Evolutionary conservation across 1,284 basidiomycete genomes (phyloP), one percentile per base, ranked within the genome.

Genomic region (Agaricales sp.): DNA sequence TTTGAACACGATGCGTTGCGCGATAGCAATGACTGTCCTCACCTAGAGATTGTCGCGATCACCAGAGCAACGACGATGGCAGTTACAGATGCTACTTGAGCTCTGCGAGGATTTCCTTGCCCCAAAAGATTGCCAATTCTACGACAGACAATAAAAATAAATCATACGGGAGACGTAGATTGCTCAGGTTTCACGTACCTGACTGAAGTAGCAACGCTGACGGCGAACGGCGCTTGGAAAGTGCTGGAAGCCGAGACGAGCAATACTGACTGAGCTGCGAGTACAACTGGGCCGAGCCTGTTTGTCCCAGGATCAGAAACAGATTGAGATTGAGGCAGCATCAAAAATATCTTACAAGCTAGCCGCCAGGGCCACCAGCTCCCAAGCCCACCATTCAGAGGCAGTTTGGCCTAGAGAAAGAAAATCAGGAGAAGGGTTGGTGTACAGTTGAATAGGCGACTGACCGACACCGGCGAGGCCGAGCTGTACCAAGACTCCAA

Each of bases 361-460:
- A 44, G 80, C 87, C 35, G 69, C 71, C 2, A 75, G 61, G 2
- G 70, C 68, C 11, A 87, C 68, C 2, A 91, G 69, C 61, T 93
- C 91, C 91, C 91, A 93, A 30, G 83, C 82, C 89, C 90, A 93
- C 92, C 91, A 94, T 61, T 94, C 91, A 6, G 79, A 80, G 1
- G 86, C 87, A 25, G 69, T 74, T 55, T 78, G 76, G 8, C 67
- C 65, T 67, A 52, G 4, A 35, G 26, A 8, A 35, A 14, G 30
- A 39, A 22, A 16, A 24, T 23, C 23, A 24, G 16, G 11, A 46
- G 45, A 52, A 41, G 48, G 14, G 6, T 38, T 18, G 12, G 38
- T 23, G 12, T 45, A 25, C 13, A 30, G 20, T 23, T 37, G 2
- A 20, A 46, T 14, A 20, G 48, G 4, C 13, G 19, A 59, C 64